Evolutionary conservation across 2,329 filamentous ascomycete genomes (phyloP).

Genomic region (Sordariomycetes sp.): DNA sequence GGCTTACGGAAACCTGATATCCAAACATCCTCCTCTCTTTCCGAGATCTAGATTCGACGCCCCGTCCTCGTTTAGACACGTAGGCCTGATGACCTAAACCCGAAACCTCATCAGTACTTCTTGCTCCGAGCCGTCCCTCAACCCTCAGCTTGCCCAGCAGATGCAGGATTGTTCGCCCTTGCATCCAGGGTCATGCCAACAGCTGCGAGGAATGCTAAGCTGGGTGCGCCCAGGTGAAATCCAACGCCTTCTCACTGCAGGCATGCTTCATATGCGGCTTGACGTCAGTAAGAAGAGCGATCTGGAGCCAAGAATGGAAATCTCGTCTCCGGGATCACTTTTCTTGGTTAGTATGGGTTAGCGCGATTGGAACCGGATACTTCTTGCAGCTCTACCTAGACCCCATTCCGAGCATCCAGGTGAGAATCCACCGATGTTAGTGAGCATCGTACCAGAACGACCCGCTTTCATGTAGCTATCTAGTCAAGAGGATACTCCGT

Average conservation of each 20-base stretch:
- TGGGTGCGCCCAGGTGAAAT: neutral
- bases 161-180: neutral
- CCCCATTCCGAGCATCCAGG: too few relatives aligned
- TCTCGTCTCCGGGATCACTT: too few relatives aligned
- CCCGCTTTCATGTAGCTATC: too few relatives aligned
- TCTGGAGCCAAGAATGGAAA: neutral
- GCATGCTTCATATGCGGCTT: neutral
- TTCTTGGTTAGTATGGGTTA: too few relatives aligned
- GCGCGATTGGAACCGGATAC: too few relatives aligned
- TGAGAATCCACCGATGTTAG: too few relatives aligned
- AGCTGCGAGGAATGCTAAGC: neutral
- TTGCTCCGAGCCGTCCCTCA: neutral
- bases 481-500: neutral
- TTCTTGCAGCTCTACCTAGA: too few relatives aligned
- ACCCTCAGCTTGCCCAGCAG: neutral
- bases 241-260: neutral
- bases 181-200: neutral
- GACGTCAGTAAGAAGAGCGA: neutral
- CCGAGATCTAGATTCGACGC: too few relatives aligned
- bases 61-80: neutral
- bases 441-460: too few relatives aligned
- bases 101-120: neutral
- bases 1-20: too few relatives aligned
- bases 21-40: too few relatives aligned
- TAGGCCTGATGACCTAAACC: neutral